Conservation (phyloP, 2,329 filamentous ascomycete genomes). For the Penicillium sp. region DNA sequence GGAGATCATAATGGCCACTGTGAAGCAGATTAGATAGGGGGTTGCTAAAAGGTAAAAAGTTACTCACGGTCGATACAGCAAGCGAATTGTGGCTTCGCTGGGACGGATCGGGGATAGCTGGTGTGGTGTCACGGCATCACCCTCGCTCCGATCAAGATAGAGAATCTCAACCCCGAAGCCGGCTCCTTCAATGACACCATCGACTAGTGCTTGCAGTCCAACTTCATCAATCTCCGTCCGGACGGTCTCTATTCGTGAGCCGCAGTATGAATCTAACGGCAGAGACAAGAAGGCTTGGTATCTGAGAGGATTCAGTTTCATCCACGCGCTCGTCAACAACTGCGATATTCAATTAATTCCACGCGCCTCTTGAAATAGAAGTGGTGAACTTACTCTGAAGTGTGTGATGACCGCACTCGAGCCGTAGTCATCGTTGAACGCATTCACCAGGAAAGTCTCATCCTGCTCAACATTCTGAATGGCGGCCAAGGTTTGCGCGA, state of each 20-base stretch:
- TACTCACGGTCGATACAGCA: slow-evolving; percentile 67
- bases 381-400: slow-evolving; percentile 55
- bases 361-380: not conserved
- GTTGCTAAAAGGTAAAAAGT: not conserved
- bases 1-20: slow-evolving; percentile 87
- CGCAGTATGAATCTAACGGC: slow-evolving; percentile 67
- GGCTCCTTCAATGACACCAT: slow-evolving; percentile 76
- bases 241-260: slow-evolving; percentile 69
- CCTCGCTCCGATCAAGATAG: slow-evolving; percentile 84
- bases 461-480: slow-evolving; percentile 59
- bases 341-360: slow-evolving; percentile 39
- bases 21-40: slow-evolving; percentile 19
- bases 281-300: slow-evolving; percentile 73
- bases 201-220: slow-evolving; percentile 74
- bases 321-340: slow-evolving; percentile 79
- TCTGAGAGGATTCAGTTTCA: slow-evolving; percentile 69
- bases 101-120: slow-evolving; percentile 36
- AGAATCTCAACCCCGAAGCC: slow-evolving; percentile 81
- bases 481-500: slow-evolving; percentile 63
- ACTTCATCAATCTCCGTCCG: slow-evolving; percentile 87
- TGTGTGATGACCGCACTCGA: slow-evolving; percentile 84
- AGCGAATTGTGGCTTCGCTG: slow-evolving; percentile 63
- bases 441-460: slow-evolving; percentile 58
- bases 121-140: slow-evolving; percentile 65
- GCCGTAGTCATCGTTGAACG: slow-evolving; percentile 70